These are phyloP conservation scores for Cicer arietinum DNA, from an alignment of 306 rosid species.

Conservation along the genomic window DNA sequence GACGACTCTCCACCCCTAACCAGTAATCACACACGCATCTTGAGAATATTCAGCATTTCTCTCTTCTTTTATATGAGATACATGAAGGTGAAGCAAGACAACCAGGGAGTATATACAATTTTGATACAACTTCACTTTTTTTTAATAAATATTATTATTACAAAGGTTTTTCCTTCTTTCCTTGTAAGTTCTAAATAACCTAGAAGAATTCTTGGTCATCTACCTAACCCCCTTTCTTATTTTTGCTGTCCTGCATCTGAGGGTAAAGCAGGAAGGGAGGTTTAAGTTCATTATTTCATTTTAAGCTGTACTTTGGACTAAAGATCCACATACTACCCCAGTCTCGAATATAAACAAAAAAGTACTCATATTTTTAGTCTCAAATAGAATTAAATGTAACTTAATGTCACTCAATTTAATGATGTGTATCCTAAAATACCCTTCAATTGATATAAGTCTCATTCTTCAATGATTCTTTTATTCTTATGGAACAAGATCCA, in stretches of 20 bases:
- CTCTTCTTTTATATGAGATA: neutral
- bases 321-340: neutral
- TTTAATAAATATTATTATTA: neutral
- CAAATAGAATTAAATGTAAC: too few relatives aligned
- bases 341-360: too few relatives aligned
- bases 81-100: neutral
- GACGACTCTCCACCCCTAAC: neutral
- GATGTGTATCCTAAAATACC: too few relatives aligned
- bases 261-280: neutral
- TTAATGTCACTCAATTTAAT: too few relatives aligned
- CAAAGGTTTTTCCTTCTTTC: neutral
- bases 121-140: neutral
- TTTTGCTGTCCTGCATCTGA: neutral
- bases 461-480: too few relatives aligned
- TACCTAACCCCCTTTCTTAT: neutral
- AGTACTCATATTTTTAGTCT: too few relatives aligned
- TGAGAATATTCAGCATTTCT: neutral
- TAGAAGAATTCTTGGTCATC: neutral
- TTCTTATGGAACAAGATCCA: too few relatives aligned
- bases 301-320: neutral
- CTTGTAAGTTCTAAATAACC: neutral
- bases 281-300: conserved; percentile 5
- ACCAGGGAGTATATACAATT: neutral
- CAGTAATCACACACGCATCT: neutral
- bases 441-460: too few relatives aligned